These are phyloP conservation scores for Astrothelium subdiscretum DNA, from an alignment of 495 filamentous ascomycete species.

Conservation along the genomic window DNA sequence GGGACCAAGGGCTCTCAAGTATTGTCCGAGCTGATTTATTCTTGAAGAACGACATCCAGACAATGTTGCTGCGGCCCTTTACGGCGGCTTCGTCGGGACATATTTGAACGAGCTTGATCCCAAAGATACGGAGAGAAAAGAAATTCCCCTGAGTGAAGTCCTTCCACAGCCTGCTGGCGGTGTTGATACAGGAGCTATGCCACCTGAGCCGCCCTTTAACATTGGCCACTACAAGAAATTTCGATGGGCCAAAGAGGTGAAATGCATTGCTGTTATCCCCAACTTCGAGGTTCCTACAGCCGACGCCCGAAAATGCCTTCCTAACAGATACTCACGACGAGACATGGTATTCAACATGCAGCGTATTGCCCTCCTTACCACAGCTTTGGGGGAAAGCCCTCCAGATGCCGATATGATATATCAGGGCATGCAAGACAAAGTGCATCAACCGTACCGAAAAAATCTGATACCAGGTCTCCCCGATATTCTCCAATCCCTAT, in stretches of 20 bases:
- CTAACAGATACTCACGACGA: constrained; percentile 56
- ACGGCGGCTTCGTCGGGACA: constrained; percentile 93
- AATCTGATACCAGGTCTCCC: constrained; percentile 79
- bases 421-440: constrained; percentile 92
- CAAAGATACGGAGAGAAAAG: constrained; percentile 70
- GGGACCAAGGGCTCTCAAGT: neutral
- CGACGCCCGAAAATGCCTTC: constrained; percentile 72
- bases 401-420: constrained; percentile 91
- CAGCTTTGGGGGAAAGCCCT: constrained; percentile 72
- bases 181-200: constrained; percentile 68
- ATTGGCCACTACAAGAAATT: constrained; percentile 94
- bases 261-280: constrained; percentile 86
- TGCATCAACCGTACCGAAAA: constrained; percentile 90
- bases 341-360: constrained; percentile 94
- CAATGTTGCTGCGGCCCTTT: constrained; percentile 89
- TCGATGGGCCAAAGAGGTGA: constrained; percentile 83
- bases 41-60: constrained; percentile 75
- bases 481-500: constrained; percentile 80
- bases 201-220: constrained; percentile 74
- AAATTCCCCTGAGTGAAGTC: constrained; percentile 93
- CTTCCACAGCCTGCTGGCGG: constrained; percentile 77
- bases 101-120: constrained; percentile 84
- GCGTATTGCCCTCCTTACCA: constrained; percentile 75
- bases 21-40: neutral
- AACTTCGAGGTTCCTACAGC: constrained; percentile 88